phyloP scores from a whole-genome alignment of 306 rosid genomes.

The Ormosia emarginata region DNA sequence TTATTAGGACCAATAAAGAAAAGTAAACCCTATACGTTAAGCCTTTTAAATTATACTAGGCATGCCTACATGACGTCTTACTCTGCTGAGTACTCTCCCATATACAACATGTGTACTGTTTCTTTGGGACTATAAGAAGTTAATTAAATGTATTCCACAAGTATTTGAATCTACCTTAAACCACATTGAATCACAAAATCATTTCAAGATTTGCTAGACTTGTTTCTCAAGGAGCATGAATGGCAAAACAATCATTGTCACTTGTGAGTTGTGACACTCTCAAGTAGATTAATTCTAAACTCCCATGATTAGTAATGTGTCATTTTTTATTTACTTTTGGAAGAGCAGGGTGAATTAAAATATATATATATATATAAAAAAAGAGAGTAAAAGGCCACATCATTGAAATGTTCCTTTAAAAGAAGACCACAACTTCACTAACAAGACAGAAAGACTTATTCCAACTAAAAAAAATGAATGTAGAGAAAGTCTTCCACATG shows the following conservation, averaged over 20 bases:
- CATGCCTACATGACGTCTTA: not conserved
- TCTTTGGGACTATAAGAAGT: not conserved
- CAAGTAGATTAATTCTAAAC: constrained; percentile 18
- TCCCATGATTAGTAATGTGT: constrained; percentile 23
- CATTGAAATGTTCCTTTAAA: constrained; percentile 40
- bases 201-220: not conserved
- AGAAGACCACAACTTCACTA: constrained; percentile 28
- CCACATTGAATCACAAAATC: not conserved
- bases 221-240: not conserved
- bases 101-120: not conserved
- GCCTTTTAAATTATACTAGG: constrained; percentile 4
- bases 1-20: constrained; percentile 18
- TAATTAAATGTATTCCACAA: not conserved
- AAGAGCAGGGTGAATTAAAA: not conserved
- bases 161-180: not conserved
- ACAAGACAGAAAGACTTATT: constrained; percentile 22
- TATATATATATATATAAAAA: too few species aligned
- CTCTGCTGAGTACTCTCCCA: not conserved
- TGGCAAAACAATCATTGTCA: constrained; percentile 13
- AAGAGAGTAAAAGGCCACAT: constrained; percentile 2
- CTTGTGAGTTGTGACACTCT: constrained; percentile 10
- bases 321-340: not conserved
- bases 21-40: not conserved
- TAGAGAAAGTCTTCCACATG: constrained; percentile 81
- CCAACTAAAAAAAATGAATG: constrained; percentile 53